A percentile compares a stretch with the other conserved stretches of the same genome.
These are phyloP conservation scores for Dictyostelium citrinum DNA, from an alignment of 78 protist genomes.

Conservation along the genomic window DNA sequence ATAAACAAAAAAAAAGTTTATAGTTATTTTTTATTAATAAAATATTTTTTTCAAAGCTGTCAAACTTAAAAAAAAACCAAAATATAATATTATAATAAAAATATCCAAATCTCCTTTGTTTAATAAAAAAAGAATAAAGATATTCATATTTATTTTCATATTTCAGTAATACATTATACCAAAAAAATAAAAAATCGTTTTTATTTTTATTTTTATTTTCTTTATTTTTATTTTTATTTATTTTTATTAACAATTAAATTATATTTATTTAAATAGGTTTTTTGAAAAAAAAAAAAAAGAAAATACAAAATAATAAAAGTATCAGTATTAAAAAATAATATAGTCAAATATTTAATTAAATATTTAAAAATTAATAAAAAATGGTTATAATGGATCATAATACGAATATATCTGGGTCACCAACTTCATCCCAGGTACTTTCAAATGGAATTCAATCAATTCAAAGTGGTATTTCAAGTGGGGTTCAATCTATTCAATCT, in stretches of 20 bases:
- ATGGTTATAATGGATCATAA: constrained; percentile 8
- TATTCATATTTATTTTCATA: neutral
- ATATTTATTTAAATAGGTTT: neutral
- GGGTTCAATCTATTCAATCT: neutral
- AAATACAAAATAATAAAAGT: neutral
- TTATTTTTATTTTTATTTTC: neutral
- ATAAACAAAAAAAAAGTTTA: neutral
- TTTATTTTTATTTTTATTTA: neutral
- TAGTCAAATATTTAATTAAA: neutral
- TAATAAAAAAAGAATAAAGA: neutral
- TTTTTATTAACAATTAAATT: neutral
- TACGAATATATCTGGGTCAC: neutral
- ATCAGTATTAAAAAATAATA: neutral
- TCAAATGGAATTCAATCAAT: neutral
- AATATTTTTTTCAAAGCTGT: neutral
- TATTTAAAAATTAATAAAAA: neutral
- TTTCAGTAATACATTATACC: neutral
- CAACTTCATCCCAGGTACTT: neutral
- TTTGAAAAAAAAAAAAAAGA: neutral
- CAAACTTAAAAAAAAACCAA: no score
- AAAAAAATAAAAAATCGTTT: neutral
- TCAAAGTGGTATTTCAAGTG: neutral
- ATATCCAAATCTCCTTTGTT: neutral
- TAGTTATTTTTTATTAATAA: neutral
- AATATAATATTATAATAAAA: no score